A percentile compares a stretch with the other conserved stretches of the same genome.
Conservation (phyloP, 768 basidiomycete species). For the Tulasnella sp. region DNA sequence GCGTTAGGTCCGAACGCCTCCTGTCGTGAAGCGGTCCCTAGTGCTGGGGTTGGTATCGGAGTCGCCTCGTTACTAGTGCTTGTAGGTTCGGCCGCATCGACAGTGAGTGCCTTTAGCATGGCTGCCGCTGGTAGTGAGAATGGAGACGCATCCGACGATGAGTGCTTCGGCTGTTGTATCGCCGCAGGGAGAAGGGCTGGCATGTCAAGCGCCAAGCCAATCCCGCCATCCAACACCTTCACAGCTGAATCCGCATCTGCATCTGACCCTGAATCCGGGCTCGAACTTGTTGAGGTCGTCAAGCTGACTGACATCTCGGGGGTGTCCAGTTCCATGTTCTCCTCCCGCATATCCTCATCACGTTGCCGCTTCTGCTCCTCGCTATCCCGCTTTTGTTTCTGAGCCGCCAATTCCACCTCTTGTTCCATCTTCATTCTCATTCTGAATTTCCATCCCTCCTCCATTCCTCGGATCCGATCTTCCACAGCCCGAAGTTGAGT, state of each 20-base stretch:
- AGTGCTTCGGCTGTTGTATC: background rate
- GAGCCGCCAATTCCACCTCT: background rate
- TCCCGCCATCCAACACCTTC: conserved; percentile 7
- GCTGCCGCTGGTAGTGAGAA: background rate
- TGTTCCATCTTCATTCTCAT: too few relatives aligned
- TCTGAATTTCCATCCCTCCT: conserved; percentile 44
- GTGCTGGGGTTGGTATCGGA: too few relatives aligned
- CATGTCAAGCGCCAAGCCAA: background rate
- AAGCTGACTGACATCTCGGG: background rate
- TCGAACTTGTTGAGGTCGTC: background rate
- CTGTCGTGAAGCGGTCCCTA: too few relatives aligned
- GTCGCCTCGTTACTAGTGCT: background rate
- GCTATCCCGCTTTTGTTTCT: conserved; percentile 25
- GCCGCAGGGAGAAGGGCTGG: background rate
- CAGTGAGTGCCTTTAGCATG: background rate
- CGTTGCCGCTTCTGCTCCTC: conserved; percentile 15
- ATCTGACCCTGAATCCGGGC: background rate
- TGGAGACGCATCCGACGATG: background rate
- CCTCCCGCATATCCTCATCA: conserved; percentile 17
- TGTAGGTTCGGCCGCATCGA: background rate
- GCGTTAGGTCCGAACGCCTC: too few relatives aligned
- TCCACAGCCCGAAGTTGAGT: conserved; percentile 62
- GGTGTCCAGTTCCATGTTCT: conserved; percentile 10
- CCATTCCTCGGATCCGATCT: conserved; percentile 58
- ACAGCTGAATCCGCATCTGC: background rate